These are phyloP conservation scores for Isabelozyma pseudorhagii DNA, from an alignment of 805 yeast species.

Conservation along the genomic window DNA sequence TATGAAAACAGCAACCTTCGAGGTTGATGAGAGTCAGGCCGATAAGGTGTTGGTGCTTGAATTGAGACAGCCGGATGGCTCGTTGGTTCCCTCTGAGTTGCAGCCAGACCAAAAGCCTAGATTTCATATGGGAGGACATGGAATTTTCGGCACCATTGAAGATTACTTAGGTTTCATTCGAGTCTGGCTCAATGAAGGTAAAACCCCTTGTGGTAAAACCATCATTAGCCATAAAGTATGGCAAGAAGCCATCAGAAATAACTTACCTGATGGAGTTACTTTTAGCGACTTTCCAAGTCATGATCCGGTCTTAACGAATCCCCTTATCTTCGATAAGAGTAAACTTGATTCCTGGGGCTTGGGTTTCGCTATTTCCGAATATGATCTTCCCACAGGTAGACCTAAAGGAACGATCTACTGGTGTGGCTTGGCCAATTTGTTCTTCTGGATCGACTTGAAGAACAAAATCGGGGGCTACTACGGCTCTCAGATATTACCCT, in stretches of 20 bases:
- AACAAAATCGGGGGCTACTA: conserved; percentile 38
- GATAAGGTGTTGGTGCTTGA: conserved; percentile 9
- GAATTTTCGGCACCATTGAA: conserved; percentile 35
- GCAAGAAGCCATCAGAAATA: conserved; percentile 24
- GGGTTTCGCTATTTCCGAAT: conserved; percentile 22
- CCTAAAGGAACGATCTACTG: conserved; percentile 33
- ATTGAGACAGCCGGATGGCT: conserved; percentile 6
- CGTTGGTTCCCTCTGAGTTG: neutral
- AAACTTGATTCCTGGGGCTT: conserved; percentile 25
- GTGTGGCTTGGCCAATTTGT: conserved; percentile 40
- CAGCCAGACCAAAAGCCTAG: conserved; percentile 13
- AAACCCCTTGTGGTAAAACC: conserved; percentile 28
- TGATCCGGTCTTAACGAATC: conserved; percentile 8
- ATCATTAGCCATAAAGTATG: conserved; percentile 30
- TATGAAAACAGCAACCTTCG: conserved; percentile 19
- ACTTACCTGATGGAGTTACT: conserved; percentile 21
- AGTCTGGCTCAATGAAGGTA: conserved; percentile 39
- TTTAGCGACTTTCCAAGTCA: conserved; percentile 12
- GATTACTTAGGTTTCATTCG: conserved; percentile 40
- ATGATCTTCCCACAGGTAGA: conserved; percentile 30
- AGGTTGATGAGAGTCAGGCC: conserved; percentile 8
- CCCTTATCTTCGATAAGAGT: conserved; percentile 16
- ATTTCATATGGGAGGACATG: conserved; percentile 42
- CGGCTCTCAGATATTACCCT: conserved; percentile 37
- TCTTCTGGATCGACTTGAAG: conserved; percentile 39